Percentiles rank a stretch among this genome's conserved stretches.
Conservation (phyloP, 2,329 filamentous ascomycete genomes). For the Penicillium polonicum region DNA sequence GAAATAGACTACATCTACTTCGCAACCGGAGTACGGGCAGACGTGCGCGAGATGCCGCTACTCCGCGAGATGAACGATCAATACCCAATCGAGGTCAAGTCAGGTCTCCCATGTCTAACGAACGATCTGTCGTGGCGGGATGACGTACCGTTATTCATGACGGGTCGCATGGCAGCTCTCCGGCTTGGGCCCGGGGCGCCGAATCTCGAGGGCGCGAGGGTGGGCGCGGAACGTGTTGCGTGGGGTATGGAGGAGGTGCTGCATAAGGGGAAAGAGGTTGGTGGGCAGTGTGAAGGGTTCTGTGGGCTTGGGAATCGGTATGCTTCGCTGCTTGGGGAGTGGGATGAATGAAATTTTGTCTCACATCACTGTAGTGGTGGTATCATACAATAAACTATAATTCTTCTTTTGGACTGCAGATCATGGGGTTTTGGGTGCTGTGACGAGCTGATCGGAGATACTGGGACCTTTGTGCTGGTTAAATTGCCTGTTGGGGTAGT, state of each 20-base stretch:
- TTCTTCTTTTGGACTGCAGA: neutral
- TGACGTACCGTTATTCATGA: conserved; percentile 70
- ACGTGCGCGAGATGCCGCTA: conserved; percentile 61
- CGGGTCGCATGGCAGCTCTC: conserved; percentile 66
- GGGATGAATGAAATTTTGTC: conserved; percentile 8
- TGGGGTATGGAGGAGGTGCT: conserved; percentile 66
- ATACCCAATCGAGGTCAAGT: conserved; percentile 61
- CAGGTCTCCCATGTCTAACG: conserved; percentile 70
- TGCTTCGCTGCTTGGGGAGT: conserved; percentile 29
- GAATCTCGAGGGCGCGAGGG: conserved; percentile 70
- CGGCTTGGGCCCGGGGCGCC: conserved; percentile 69
- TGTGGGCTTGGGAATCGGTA: conserved; percentile 44
- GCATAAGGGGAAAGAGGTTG: conserved; percentile 29
- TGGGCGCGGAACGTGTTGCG: conserved; percentile 70
- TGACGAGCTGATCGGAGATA: neutral
- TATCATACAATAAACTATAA: neutral
- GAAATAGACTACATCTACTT: conserved; percentile 69
- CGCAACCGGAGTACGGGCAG: conserved; percentile 68
- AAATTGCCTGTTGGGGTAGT: neutral
- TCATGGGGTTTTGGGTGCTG: neutral
- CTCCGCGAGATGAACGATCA: conserved; percentile 59
- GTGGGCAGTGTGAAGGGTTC: conserved; percentile 36
- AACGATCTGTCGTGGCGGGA: conserved; percentile 74
- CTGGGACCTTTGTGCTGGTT: neutral
- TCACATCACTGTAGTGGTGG: neutral